These are phyloP conservation scores for Ogataea angusta DNA, from an alignment of 805 yeast species.

Conservation along the genomic window DNA sequence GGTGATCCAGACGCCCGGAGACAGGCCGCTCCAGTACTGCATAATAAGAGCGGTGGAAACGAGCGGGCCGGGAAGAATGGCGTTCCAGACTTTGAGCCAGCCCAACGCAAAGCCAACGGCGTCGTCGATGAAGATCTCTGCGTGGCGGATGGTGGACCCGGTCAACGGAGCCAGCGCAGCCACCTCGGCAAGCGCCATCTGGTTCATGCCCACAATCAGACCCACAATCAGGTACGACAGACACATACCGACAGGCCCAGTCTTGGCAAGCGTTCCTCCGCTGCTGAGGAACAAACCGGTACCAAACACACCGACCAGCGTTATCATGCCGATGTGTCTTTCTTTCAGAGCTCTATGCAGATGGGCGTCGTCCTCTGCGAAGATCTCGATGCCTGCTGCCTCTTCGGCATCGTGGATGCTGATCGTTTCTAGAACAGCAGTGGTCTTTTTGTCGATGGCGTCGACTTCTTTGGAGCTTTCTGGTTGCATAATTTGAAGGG, in stretches of 20 bases:
- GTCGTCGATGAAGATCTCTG: slow-evolving; percentile 33
- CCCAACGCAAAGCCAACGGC: slow-evolving; percentile 58
- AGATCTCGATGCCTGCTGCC: not conserved
- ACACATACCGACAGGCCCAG: slow-evolving; percentile 40
- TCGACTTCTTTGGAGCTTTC: not conserved
- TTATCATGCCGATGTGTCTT: slow-evolving; percentile 60
- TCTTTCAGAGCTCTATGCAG: slow-evolving; percentile 39
- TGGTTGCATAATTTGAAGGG: not conserved
- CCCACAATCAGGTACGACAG: slow-evolving; percentile 62
- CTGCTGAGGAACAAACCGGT: slow-evolving; percentile 55
- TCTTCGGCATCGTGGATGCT: not conserved
- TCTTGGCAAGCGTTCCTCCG: slow-evolving; percentile 38
- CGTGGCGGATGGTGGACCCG: slow-evolving; percentile 47
- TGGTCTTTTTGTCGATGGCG: not conserved
- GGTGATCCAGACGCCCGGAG: slow-evolving; percentile 57
- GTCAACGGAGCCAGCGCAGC: slow-evolving; percentile 55
- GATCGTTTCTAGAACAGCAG: not conserved
- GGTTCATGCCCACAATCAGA: slow-evolving; percentile 51
- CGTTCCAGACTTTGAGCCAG: slow-evolving; percentile 41
- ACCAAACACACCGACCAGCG: slow-evolving; percentile 72
- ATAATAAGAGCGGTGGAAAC: slow-evolving; percentile 56
- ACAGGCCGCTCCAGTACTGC: slow-evolving; percentile 52
- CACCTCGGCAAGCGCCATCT: slow-evolving; percentile 52
- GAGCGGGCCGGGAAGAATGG: slow-evolving; percentile 51
- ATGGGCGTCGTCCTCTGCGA: slow-evolving; percentile 12